A percentile compares a stretch with the other conserved stretches of the same genome.
These are phyloP conservation scores for Leavenworthia alabamica DNA, from an alignment of 345 rosid genomes.

Conservation along the genomic window DNA sequence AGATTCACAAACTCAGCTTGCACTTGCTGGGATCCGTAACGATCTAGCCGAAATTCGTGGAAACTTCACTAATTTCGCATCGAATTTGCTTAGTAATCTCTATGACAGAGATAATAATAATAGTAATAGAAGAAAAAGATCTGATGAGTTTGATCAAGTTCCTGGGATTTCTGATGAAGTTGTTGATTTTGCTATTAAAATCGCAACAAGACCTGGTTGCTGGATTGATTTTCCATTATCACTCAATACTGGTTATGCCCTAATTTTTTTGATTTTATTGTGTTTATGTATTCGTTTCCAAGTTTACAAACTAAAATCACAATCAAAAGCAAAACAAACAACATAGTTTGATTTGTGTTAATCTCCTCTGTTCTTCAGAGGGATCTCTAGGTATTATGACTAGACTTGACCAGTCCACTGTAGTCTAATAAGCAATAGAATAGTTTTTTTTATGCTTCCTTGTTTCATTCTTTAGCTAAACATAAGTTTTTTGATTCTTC, in stretches of 20 bases:
- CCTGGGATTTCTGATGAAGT: constrained; percentile 53
- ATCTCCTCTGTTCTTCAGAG: no score
- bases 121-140: neutral
- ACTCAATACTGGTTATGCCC: constrained; percentile 41
- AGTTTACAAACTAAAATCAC: no score
- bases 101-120: constrained; percentile 6
- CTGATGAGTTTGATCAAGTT: constrained; percentile 21
- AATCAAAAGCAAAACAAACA: no score
- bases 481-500: neutral
- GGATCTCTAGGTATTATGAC: no score
- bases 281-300: no score
- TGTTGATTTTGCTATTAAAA: constrained; percentile 46
- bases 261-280: no score
- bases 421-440: no score
- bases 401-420: no score
- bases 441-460: neutral
- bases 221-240: constrained; percentile 68
- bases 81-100: constrained; percentile 33
- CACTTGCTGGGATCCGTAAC: constrained; percentile 50
- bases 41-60: constrained; percentile 68
- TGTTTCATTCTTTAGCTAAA: neutral
- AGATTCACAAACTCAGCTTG: constrained; percentile 28
- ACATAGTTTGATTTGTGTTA: no score
- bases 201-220: constrained; percentile 45
- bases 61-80: constrained; percentile 58